Evolutionary conservation across 2,329 filamentous ascomycete genomes (phyloP), one percentile per base, ranked within the genome.

Genomic region (Aspergillus jensenii): DNA sequence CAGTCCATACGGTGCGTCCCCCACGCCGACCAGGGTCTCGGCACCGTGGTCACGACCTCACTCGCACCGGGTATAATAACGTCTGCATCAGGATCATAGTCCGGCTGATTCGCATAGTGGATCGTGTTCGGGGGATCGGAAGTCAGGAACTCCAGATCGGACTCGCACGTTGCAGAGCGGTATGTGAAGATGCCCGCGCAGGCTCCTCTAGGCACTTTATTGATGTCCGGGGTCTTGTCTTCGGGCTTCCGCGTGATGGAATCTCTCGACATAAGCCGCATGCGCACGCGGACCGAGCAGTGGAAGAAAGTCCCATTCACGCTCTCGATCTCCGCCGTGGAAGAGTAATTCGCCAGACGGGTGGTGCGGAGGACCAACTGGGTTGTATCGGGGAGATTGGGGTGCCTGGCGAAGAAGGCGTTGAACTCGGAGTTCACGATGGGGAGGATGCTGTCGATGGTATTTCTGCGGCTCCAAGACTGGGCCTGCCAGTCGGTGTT

Each of bases 71-170:
- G 72, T 23, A 77, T 73, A 37, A 67, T 64, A 4, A 58, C 47
- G 44, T 75, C 72, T 1, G 65, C 68, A 33, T 63, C 39, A 2
- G 71, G 66, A 56, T 77, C 71, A 56, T 76, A 77, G 56, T 76
- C 75, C 2, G 76, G 76, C 57, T 78, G 77, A 54, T 78, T 78
- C 15, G 74, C 69, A 48, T 76, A 77, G 35, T 76, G 77, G 4
- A 81, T 74, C 4, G 71, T 74, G 55, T 73, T 68, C 1, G 67
- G 69, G 1, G 78, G 74, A 53, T 82, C 81, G 5, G 72, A 67
- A 1, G 81, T 83, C 11, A 83, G 68, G 58, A 84, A 81, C 68
- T 84, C 81, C 59, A 84, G 79, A 60, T 84, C 81, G 0, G 78
- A 79, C 64, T 84, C 81, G 62, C 79, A 79, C 31, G 62, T 69